Percentiles rank a stretch among this genome's conserved stretches.
These are phyloP conservation scores for Epichloe brachyelytri DNA, from an alignment of 2,329 filamentous ascomycete species.

Conservation along the genomic window DNA sequence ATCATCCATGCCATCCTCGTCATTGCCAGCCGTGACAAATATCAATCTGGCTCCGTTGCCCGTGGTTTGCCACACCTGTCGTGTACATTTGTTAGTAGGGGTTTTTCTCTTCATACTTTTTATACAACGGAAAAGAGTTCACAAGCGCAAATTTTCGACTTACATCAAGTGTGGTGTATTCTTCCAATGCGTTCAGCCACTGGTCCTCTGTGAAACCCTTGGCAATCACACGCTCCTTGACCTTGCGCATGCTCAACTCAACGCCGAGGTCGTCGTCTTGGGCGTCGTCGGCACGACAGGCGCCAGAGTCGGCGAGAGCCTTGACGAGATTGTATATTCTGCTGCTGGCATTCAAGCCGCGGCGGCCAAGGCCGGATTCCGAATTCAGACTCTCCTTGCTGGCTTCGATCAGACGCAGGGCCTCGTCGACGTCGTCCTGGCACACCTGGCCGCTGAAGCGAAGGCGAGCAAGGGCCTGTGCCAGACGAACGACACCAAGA, in stretches of 20 bases:
- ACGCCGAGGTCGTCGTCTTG: conserved; percentile 40
- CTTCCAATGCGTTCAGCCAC: conserved; percentile 72
- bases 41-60: conserved; percentile 57
- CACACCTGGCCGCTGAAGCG: conserved; percentile 78
- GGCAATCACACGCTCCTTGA: conserved; percentile 82
- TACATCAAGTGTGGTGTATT: conserved; percentile 81
- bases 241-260: conserved; percentile 76
- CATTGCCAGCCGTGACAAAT: conserved; percentile 51
- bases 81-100: conserved; percentile 22
- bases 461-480: conserved; percentile 84
- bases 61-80: conserved; percentile 65
- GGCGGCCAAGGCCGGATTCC: conserved; percentile 46
- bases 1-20: conserved; percentile 36
- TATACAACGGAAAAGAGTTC: no score
- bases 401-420: conserved; percentile 78
- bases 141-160: conserved; percentile 26
- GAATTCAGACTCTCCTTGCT: conserved; percentile 82
- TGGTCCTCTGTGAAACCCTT: conserved; percentile 97
- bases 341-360: conserved; percentile 67
- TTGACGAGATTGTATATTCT: conserved; percentile 95
- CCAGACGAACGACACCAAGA: conserved; percentile 81
- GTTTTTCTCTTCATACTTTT: not conserved
- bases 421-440: conserved; percentile 91
- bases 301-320: conserved; percentile 72
- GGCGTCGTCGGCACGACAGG: conserved; percentile 60